Conservation (phyloP, 805 yeast species). For the Cyberlindnera suaveolens region DNA sequence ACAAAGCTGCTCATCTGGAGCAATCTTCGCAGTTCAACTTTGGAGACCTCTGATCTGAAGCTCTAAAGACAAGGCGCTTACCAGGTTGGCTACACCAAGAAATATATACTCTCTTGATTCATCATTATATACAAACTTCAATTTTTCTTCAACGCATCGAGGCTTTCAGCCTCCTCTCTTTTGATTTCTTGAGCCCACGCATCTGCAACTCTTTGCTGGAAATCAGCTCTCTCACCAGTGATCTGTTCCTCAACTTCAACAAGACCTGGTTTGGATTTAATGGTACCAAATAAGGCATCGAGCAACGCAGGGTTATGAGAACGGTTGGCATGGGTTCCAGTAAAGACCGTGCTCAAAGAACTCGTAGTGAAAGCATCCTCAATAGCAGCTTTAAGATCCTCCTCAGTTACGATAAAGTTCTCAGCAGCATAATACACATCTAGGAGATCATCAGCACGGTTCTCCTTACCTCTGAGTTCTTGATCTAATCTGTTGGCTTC, state of each 20-base stretch:
- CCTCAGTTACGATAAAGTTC: slow-evolving; percentile 67
- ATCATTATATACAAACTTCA: too few relatives aligned
- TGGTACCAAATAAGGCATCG: slow-evolving; percentile 33
- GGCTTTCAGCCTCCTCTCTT: not conserved
- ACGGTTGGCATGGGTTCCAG: slow-evolving; percentile 9
- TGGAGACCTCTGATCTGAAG: not conserved
- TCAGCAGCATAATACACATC: slow-evolving; percentile 68
- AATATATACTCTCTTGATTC: too few relatives aligned
- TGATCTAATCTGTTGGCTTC: slow-evolving; percentile 55
- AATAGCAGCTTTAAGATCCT: slow-evolving; percentile 51
- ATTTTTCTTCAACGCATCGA: not conserved
- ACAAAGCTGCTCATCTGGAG: too few relatives aligned
- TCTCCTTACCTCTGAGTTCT: slow-evolving; percentile 46
- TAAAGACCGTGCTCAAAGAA: slow-evolving; percentile 8
- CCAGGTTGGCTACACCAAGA: not conserved
- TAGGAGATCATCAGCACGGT: slow-evolving; percentile 50
- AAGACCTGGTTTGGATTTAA: slow-evolving; percentile 29
- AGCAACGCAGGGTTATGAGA: slow-evolving; percentile 17
- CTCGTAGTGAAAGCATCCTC: slow-evolving; percentile 43
- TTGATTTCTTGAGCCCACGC: not conserved
- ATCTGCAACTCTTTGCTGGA: slow-evolving; percentile 19
- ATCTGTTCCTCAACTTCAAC: slow-evolving; percentile 30
- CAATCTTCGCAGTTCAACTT: not conserved
- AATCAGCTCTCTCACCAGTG: slow-evolving; percentile 26
- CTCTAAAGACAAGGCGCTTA: not conserved